These are phyloP conservation scores for Chaetomium globosum DNA, from an alignment of 2,329 filamentous ascomycete species.

Conservation along the genomic window DNA sequence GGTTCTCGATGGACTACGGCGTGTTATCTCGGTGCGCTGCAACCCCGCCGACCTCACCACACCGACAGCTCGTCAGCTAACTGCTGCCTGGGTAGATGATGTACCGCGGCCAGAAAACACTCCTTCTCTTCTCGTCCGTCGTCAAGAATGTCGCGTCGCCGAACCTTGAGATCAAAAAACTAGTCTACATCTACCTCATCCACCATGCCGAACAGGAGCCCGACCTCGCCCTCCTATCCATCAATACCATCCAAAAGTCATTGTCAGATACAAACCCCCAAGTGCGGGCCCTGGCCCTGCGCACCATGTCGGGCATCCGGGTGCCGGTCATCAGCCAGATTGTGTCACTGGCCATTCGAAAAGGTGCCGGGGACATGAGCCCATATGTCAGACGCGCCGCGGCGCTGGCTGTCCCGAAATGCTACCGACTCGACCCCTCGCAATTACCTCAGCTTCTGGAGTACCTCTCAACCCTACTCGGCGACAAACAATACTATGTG, in stretches of 20 bases:
- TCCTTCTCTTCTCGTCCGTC: slow-evolving; percentile 94
- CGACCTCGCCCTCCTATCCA: slow-evolving; percentile 90
- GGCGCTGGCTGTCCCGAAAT: slow-evolving; percentile 92
- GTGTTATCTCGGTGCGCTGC: slow-evolving; percentile 75
- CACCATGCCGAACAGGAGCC: slow-evolving; percentile 96
- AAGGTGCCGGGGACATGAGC: slow-evolving; percentile 90
- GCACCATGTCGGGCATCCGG: slow-evolving; percentile 96
- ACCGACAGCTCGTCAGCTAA: not conserved
- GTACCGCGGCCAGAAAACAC: slow-evolving; percentile 84
- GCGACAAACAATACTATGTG: slow-evolving; percentile 95
- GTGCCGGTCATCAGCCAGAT: slow-evolving; percentile 98
- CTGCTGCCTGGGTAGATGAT: slow-evolving; percentile 69
- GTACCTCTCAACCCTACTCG: slow-evolving; percentile 74
- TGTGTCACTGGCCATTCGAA: slow-evolving; percentile 92
- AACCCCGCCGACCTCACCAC: not conserved
- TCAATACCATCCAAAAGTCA: slow-evolving; percentile 98
- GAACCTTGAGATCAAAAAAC: slow-evolving; percentile 93
- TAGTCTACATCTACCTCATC: slow-evolving; percentile 97
- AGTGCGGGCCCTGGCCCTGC: slow-evolving; percentile 85
- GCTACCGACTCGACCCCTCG: slow-evolving; percentile 84
- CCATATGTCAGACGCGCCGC: slow-evolving; percentile 90
- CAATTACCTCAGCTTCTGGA: slow-evolving; percentile 84
- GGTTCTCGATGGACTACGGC: slow-evolving; percentile 85
- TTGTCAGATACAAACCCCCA: slow-evolving; percentile 90
- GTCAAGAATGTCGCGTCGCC: slow-evolving; percentile 97